Conservation (phyloP, 2,329 filamentous ascomycete genomes). For the Alternaria infectoria region DNA sequence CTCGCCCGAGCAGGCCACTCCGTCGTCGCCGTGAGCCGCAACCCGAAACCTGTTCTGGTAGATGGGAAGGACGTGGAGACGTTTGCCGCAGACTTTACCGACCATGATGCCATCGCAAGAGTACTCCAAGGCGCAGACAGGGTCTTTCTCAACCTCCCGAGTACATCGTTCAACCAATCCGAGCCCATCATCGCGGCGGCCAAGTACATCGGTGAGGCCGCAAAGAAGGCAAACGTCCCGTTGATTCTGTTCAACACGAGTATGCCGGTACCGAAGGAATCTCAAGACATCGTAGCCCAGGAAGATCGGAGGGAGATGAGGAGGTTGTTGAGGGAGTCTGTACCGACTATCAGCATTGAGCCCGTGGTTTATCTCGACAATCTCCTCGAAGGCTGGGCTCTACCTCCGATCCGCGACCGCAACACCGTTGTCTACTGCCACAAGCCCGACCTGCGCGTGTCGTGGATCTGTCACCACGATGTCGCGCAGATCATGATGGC, state of each 20-base stretch:
- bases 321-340: slow-evolving; percentile 40
- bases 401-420: slow-evolving; percentile 43
- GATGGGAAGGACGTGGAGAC: slow-evolving; percentile 24
- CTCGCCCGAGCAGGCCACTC: slow-evolving; percentile 32
- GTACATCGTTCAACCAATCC: slow-evolving; percentile 37
- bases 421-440: slow-evolving; percentile 51
- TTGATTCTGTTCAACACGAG: slow-evolving; percentile 40
- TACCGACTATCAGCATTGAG: slow-evolving; percentile 43
- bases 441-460: slow-evolving; percentile 46
- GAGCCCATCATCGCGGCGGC: slow-evolving; percentile 32
- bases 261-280: slow-evolving; percentile 32
- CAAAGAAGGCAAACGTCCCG: slow-evolving; percentile 19
- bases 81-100: slow-evolving; percentile 29
- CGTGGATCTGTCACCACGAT: slow-evolving; percentile 52
- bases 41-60: slow-evolving; percentile 21
- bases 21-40: slow-evolving; percentile 36
- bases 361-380: slow-evolving; percentile 51
- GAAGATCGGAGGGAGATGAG: slow-evolving; percentile 42
- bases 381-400: slow-evolving; percentile 50
- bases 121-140: slow-evolving; percentile 26
- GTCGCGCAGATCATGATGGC: slow-evolving; percentile 50
- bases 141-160: slow-evolving; percentile 38
- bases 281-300: slow-evolving; percentile 36
- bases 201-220: slow-evolving; percentile 24
- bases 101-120: slow-evolving; percentile 16